Base-by-base conservation (phyloP, 1,139 yeast species). In the Kurtzmaniella natalensis region DNA sequence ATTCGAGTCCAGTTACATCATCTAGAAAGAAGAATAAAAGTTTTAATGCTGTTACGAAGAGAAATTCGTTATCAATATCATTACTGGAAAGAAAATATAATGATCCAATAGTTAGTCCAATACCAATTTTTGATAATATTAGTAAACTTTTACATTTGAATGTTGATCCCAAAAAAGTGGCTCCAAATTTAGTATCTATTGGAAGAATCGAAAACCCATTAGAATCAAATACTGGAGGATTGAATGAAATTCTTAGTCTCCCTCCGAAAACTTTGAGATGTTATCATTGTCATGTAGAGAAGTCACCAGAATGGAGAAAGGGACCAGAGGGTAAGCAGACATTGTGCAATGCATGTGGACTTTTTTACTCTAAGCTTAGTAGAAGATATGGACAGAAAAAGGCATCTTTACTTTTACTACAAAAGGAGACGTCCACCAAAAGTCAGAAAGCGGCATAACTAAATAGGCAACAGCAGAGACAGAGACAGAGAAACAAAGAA, bases 271-370 rank as follows among this genome's bases (percentile, higher is more conserved):
- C 3, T 28, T 28, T 25, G 10, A 36, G 38, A 13, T 60, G 66
- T 36, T 48, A 44, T 18, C 66, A 60, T 37, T 60, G 66, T 44
- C 47, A 50, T 7, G 43, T 57, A 1, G 44, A 41, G 18, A 60
- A 59, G 18, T 66, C 73, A 0, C 74, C 73, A 1, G 73, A 67
- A 45, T 68, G 74, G 74, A 51, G 74, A 38, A 50, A 67, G 23
- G 74, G 73, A 0, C 73, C 73, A 3, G 57, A 55, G 30, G 72
- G 73, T 0, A 58, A 61, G 25, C 51, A 70, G 21, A 66, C 72
- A 0, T 50, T 68, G 33, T 68, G 74, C 44, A 67, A 68, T 48
- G 73, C 74, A 1, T 68, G 73, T 45, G 74, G 74, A 1, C 53
- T 68, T 17, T 68, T 64, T 36, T 64, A 53, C 41, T 55, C 68